Conservation (phyloP, 75 land plant species). For the Larix kaempferi region DNA sequence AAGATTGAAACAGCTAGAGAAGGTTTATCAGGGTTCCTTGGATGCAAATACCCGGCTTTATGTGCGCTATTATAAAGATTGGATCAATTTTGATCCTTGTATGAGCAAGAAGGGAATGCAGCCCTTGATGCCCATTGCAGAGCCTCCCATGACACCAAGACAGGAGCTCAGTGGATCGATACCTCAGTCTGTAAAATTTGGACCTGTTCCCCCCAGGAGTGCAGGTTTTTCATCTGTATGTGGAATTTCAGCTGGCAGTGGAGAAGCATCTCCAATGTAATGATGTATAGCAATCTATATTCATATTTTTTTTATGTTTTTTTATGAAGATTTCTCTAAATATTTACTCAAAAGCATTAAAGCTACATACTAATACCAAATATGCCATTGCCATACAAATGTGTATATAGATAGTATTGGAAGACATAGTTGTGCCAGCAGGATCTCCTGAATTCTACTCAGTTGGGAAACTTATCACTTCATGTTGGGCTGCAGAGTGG, state of each 20-base stretch:
- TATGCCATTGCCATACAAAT: too few relatives aligned
- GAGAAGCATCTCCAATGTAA: conserved; percentile 6
- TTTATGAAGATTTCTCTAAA: too few relatives aligned
- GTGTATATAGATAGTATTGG: too few relatives aligned
- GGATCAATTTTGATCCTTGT: conserved; percentile 34
- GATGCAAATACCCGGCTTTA: conserved; percentile 54
- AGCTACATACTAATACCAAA: too few relatives aligned
- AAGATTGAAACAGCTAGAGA: conserved; percentile 40
- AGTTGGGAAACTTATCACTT: too few relatives aligned
- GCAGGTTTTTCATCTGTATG: conserved; percentile 34
- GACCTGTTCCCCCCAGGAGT: conserved; percentile 48
- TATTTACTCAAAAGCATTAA: too few relatives aligned
- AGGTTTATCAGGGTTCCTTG: conserved; percentile 52
- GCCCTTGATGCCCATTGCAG: conserved; percentile 54
- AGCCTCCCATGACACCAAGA: conserved; percentile 60
- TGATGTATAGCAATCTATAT: background rate
- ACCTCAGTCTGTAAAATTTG: conserved; percentile 52
- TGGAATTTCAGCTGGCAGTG: conserved; percentile 5
- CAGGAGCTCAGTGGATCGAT: conserved; percentile 48
- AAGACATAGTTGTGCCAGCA: too few relatives aligned
- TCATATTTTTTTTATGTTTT: too few relatives aligned
- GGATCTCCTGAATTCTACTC: too few relatives aligned
- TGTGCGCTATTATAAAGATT: conserved; percentile 57
- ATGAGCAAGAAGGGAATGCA: conserved; percentile 32
- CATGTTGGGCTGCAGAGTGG: too few relatives aligned